Percentiles rank a stretch among this genome's conserved stretches.
Conservation (phyloP, 495 filamentous ascomycete genomes). For the Articulospora tetracladia region DNA sequence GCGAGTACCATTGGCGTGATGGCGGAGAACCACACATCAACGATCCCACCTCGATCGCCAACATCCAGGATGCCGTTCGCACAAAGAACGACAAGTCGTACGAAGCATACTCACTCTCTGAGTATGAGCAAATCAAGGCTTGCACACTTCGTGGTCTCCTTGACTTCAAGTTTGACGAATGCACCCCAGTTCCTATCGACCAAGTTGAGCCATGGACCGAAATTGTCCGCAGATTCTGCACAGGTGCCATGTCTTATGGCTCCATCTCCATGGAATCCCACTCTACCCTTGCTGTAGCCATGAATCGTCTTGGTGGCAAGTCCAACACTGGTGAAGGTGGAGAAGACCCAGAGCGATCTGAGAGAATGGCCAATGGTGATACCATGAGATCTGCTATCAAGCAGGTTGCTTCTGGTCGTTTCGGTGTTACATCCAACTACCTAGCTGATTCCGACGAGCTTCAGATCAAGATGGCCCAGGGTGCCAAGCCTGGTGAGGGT, state of each 20-base stretch:
- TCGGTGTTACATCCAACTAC: slow-evolving; percentile 97
- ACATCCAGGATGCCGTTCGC: slow-evolving; percentile 96
- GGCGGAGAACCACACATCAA: slow-evolving; percentile 98
- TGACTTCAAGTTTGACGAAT: slow-evolving; percentile 95
- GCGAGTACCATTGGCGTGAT: slow-evolving; percentile 99
- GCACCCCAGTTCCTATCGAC: slow-evolving; percentile 85
- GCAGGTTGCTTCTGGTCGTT: slow-evolving; percentile 95
- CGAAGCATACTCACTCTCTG: slow-evolving; percentile 90
- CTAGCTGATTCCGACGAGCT: slow-evolving; percentile 97
- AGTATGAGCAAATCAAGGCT: slow-evolving; percentile 97
- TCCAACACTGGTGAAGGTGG: slow-evolving; percentile 99
- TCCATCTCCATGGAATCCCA: slow-evolving; percentile 99
- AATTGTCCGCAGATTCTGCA: slow-evolving; percentile 96
- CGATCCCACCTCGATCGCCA: slow-evolving; percentile 91
- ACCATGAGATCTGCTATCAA: slow-evolving; percentile 99
- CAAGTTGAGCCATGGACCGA: slow-evolving; percentile 99
- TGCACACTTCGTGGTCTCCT: slow-evolving; percentile 96
- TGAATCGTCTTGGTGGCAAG: slow-evolving; percentile 97
- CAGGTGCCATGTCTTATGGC: slow-evolving; percentile 99
- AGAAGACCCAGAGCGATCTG: slow-evolving; percentile 90
- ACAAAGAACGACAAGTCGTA: slow-evolving; percentile 99
- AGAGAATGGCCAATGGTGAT: slow-evolving; percentile 85
- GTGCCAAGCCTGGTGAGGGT: slow-evolving; percentile 97
- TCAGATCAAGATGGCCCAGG: slow-evolving; percentile 99
- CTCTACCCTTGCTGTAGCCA: slow-evolving; percentile 93